Evolutionary conservation across 1,139 yeast genomes (phyloP), one percentile per base, ranked within the genome.

Genomic region (Insectozyma bohioensis): DNA sequence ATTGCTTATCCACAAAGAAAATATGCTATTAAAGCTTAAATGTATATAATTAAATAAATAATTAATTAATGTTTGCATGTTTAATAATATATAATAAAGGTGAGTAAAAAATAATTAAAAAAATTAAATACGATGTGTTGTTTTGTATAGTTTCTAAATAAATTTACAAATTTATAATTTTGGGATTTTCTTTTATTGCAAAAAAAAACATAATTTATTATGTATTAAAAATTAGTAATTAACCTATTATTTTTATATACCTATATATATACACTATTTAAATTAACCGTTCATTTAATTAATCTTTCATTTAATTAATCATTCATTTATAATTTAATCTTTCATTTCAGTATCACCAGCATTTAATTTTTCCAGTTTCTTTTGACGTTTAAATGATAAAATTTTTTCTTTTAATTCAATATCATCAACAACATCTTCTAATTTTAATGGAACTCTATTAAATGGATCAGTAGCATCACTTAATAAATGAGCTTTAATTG

Each of bases 1-100:
- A 78, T 80, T 63, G 95, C 97, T 74, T 87, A 84, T 95, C 97
- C 98, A 72, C 90, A 84, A 77, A 88, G 95, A 85, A 85, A 85
- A 77, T 92, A 76, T 75, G 97, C 97, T 71, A 85, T 92, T 78
- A 90, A 90, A 84, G 97, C 97, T 76, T 90, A 85, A 82, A 51
- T 61, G 13, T 16, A 25, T 23, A n/a, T n/a, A 17, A 17, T 17
- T 17, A 17, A 17, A 6, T 17, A 17, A 17, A 6, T 17, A 19
- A 8, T 19, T 19, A 19, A 20, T 20, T 28, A 29, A 29, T 29
- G 30, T 28, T 28, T 28, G 30, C 30, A 29, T 29, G 32, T 26
- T 21, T 10, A 6, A 7, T 8, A 14, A 17, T 23, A 23, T 6
- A 22, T 23, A 14, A 18, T n/a, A 13, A 22, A 22, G 12, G 25